Evolutionary conservation across 2,329 filamentous ascomycete species (phyloP), one percentile per base, ranked within the genome.

Genomic region (Thielaviopsis populi): DNA sequence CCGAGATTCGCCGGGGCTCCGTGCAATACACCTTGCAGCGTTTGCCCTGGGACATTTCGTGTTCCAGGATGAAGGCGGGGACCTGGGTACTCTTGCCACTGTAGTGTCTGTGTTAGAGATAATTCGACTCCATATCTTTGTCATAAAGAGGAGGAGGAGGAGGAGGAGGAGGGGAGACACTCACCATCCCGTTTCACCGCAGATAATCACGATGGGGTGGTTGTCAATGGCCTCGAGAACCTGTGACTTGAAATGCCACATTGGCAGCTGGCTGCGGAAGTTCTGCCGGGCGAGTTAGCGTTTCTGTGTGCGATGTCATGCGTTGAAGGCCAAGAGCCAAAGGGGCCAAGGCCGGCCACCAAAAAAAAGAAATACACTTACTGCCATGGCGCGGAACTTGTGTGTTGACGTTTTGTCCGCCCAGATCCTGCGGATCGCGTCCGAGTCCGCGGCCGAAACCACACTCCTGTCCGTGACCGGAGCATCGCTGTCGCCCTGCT

Each of bases 51-150:
- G 84, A 82, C 60, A 99, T 80, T 70, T 96, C 87, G 70, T 96
- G 84, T 73, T 99, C 94, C 7, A 99, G 78, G 63, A 99, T 83
- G 71, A 95, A 97, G 0, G 91, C 86, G 4, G 94, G 94, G n/a
- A 96, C 87, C 70, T 99, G 94, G 0, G 94, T 99, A 73, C 91
- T 96, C 77, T 99, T 99, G 68, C 94, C 94, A 72, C 86, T 79
- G 61, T 67, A 13, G 33, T 37, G 33, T 37, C 10, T 37, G 33
- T 37, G 33, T 37, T 46, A 46, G 42, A 46, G 42, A n/a, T 46
- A 8, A 6, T 37, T 8, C 33, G 8, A 8, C n/a, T n/a, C n/a
- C n/a, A n/a, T n/a, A n/a, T n/a, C n/a, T n/a, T n/a, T n/a, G n/a
- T n/a, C n/a, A n/a, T n/a, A n/a, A n/a, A n/a, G n/a, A n/a, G n/a